phyloP scores from a whole-genome alignment of 148 eudicot species.

The Rhododendron ovatum region DNA sequence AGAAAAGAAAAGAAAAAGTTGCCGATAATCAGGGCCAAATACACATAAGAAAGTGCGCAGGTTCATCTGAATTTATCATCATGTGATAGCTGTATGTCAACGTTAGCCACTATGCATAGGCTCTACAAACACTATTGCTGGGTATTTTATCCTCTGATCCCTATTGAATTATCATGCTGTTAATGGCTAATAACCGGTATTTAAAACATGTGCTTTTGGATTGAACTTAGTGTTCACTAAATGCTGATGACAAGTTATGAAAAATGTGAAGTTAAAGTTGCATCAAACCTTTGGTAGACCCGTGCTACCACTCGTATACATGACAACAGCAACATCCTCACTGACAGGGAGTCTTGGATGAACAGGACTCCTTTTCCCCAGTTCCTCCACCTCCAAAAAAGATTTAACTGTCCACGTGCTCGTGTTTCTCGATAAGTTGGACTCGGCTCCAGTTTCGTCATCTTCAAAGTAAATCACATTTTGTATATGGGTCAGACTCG shows the following conservation, averaged over 20 bases:
- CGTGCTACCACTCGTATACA: constrained; percentile 99
- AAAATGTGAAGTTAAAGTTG: not conserved
- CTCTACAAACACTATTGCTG: not conserved
- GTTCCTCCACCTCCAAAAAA: constrained; percentile 68
- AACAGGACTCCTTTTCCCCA: constrained; percentile 58
- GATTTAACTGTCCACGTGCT: constrained; percentile 48
- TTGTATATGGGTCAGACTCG: constrained; percentile 52
- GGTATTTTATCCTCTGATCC: not conserved
- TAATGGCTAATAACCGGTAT: not conserved
- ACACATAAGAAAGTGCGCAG: not conserved
- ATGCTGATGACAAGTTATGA: not conserved
- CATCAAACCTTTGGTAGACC: constrained; percentile 75
- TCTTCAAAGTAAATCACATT: constrained; percentile 76
- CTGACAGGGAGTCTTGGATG: constrained; percentile 67
- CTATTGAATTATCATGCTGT: not conserved
- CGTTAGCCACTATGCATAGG: not conserved
- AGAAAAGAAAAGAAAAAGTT: not conserved
- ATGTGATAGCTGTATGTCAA: not conserved
- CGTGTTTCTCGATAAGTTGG: constrained; percentile 26
- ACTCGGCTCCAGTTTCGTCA: constrained; percentile 38
- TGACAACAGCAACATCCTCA: constrained; percentile 80
- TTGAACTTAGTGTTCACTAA: not conserved
- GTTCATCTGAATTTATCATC: not conserved
- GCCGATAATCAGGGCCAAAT: not conserved
- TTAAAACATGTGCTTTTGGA: not conserved